Percentiles rank a stretch among this genome's conserved stretches.
Conservation (phyloP, 345 rosid genomes). For the Rhizophora apiculata region DNA sequence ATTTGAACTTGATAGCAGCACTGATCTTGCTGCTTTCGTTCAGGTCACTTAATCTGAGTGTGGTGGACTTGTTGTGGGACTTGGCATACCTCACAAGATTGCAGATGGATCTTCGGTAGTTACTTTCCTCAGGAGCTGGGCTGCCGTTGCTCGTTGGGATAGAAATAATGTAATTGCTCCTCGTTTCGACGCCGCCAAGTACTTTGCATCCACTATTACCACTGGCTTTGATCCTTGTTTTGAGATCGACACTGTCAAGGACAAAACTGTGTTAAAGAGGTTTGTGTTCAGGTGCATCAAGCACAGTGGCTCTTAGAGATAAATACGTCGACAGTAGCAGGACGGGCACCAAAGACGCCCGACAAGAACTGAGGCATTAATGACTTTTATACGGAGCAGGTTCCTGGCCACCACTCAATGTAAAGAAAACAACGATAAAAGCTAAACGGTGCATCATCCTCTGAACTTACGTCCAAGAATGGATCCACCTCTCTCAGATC, state of each 20-base stretch:
- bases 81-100: background rate
- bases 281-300: background rate
- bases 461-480: background rate
- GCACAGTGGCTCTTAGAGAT: background rate
- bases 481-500: background rate
- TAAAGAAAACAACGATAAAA: background rate
- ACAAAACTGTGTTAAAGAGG: background rate
- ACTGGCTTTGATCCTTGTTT: background rate
- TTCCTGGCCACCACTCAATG: background rate
- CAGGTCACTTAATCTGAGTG: background rate
- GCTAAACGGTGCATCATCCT: background rate
- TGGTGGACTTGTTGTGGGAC: background rate
- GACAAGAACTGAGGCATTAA: background rate
- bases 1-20: background rate
- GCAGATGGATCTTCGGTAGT: background rate
- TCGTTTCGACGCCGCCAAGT: background rate
- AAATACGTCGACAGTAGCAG: background rate
- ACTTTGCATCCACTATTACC: background rate
- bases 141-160: background rate
- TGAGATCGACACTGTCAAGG: background rate
- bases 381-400: background rate
- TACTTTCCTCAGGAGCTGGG: background rate
- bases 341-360: background rate
- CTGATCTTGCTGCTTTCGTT: background rate
- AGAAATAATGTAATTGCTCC: background rate